Evolutionary conservation across 2,329 filamentous ascomycete species (phyloP).

Genomic region (Ascochyta viciae-villosae): DNA sequence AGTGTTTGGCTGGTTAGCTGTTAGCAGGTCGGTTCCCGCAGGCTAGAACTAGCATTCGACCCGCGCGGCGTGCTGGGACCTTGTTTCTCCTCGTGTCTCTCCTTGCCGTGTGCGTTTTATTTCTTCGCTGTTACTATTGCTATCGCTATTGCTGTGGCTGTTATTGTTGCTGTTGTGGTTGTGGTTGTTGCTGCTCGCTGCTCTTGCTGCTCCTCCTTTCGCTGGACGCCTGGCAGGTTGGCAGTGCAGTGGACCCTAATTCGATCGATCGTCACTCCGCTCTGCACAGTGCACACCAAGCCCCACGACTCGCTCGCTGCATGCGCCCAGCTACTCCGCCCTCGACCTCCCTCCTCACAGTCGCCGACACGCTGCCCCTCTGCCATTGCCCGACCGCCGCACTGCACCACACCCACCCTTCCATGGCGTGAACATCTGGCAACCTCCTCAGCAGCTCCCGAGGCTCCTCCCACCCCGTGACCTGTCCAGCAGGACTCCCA

Average conservation of each 20-base stretch:
- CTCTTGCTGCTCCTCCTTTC: background rate
- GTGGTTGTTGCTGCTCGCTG: background rate
- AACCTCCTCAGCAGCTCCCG: slow-evolving; percentile 5
- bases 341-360: background rate
- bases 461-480: slow-evolving; percentile 1
- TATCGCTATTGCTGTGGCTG: background rate
- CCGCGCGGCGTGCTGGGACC: slow-evolving; percentile 1
- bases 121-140: background rate
- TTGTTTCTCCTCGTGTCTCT: slow-evolving; percentile 7
- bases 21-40: slow-evolving; percentile 9
- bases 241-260: slow-evolving; percentile 4
- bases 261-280: slow-evolving; percentile 1
- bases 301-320: slow-evolving; percentile 3
- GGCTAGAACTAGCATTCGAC: slow-evolving; percentile 6
- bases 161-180: background rate
- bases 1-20: background rate
- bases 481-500: background rate
- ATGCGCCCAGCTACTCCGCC: slow-evolving; percentile 1
- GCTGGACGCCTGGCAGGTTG: slow-evolving; percentile 1
- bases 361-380: background rate
- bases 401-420: background rate
- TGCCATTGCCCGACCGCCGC: background rate
- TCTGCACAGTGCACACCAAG: slow-evolving; percentile 4
- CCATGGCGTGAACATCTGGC: background rate
- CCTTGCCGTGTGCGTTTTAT: slow-evolving; percentile 3